A percentile compares a stretch with the other conserved stretches of the same genome.
Conservation (phyloP, 768 basidiomycete species). For the Candolleomyces efflorescens region DNA sequence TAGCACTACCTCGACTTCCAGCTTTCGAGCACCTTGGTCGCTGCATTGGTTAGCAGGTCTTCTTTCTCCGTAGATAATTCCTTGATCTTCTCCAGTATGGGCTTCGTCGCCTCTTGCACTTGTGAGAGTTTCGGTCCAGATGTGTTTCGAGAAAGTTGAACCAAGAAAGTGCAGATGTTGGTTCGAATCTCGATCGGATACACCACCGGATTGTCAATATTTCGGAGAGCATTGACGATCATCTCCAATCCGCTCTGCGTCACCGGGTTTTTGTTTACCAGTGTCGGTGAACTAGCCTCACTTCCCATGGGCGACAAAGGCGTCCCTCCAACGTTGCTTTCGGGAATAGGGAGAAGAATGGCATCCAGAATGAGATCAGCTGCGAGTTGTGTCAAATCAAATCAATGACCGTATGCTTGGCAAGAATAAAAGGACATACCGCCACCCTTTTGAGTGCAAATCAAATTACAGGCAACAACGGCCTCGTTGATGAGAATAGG, state of each 20-base stretch:
- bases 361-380: constrained; percentile 62
- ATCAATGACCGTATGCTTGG: neutral
- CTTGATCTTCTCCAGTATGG: constrained; percentile 50
- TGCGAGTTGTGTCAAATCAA: constrained; percentile 27
- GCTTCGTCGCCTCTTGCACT: constrained; percentile 47
- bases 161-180: constrained; percentile 71
- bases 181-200: constrained; percentile 74
- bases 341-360: constrained; percentile 40
- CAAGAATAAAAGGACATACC: constrained; percentile 41
- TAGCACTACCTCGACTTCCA: constrained; percentile 17
- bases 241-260: constrained; percentile 64
- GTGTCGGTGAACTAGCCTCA: constrained; percentile 37
- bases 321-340: constrained; percentile 27
- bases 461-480: constrained; percentile 73
- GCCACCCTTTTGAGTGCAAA: constrained; percentile 62
- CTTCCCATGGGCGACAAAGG: constrained; percentile 36
- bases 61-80: constrained; percentile 33
- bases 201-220: constrained; percentile 47
- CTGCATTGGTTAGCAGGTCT: constrained; percentile 37
- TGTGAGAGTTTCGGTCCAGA: constrained; percentile 42
- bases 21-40: constrained; percentile 35
- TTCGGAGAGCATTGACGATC: constrained; percentile 58
- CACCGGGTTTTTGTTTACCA: constrained; percentile 13
- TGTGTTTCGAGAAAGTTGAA: constrained; percentile 54
- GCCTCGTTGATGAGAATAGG: constrained; percentile 88